These are phyloP conservation scores for Ascochyta clinopodiicola DNA, from an alignment of 2,329 filamentous ascomycete genomes.

Conservation along the genomic window DNA sequence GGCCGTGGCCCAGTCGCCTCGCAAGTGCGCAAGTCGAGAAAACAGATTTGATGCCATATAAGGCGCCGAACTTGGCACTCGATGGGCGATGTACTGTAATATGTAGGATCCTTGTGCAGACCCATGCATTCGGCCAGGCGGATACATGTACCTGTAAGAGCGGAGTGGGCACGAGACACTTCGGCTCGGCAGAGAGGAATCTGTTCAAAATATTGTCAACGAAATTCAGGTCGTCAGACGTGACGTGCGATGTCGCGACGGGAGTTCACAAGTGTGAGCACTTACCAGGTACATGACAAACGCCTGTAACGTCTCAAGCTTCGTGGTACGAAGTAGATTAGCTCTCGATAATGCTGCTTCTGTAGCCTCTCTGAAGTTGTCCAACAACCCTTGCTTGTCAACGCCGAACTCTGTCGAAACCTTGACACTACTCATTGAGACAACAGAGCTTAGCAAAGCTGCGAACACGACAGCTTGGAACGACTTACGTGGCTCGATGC, in stretches of 20 bases:
- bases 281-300: conserved; percentile 78
- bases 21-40: conserved; percentile 75
- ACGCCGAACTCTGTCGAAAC: conserved; percentile 62
- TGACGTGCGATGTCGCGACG: no score
- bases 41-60: conserved; percentile 80
- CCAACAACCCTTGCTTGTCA: conserved; percentile 63
- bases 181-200: conserved; percentile 75
- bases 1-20: conserved; percentile 76
- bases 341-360: conserved; percentile 72
- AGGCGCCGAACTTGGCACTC: conserved; percentile 75
- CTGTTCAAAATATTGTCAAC: conserved; percentile 45
- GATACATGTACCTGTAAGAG: conserved; percentile 73
- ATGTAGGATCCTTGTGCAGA: conserved; percentile 72
- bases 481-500: conserved; percentile 68
- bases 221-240: neutral
- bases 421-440: conserved; percentile 67
- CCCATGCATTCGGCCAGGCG: conserved; percentile 80
- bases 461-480: conserved; percentile 74
- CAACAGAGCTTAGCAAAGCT: conserved; percentile 70
- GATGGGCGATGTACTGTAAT: conserved; percentile 69
- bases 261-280: conserved; percentile 15
- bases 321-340: conserved; percentile 74
- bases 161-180: conserved; percentile 75
- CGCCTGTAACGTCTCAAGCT: conserved; percentile 76
- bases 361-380: conserved; percentile 63